Base-by-base conservation (phyloP, 768 basidiomycete genomes). In the Coprinopsis cinerea region DNA sequence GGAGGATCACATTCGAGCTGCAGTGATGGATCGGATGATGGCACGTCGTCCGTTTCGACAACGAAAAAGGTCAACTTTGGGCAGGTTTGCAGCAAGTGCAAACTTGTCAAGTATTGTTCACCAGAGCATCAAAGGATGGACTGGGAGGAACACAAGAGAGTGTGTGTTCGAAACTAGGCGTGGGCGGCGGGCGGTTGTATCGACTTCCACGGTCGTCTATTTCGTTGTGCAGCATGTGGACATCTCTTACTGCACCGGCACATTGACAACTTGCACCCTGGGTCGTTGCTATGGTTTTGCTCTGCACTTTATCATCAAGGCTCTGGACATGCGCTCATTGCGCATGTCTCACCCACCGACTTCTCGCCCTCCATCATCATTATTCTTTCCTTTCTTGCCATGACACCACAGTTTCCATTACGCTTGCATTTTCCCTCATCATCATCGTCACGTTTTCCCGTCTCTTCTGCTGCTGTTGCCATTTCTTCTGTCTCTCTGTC, bases 71-170 rank as follows among this genome's bases (percentile, higher is more conserved):
- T 61, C 51, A 54, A 47, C 13, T 40, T 57, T 6, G 83, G 83
- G 24, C 79, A 82, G 59, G 71, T 79, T 24, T 88, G 86, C 64
- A 85, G 86, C 67, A 83, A 83, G 63, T 88, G 86, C 68, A 81
- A 79, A 62, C 71, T 88, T 46, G 85, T 88, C 58, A 84, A 80
- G 65, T 88, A 88, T 57, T 88, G 86, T 59, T 85, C 82, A 40
- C 67, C 77, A 13, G 81, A 85, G 57, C 85, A 87, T 59, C 86
- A 88, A 68, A 75, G 71, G 61, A 78, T 77, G 60, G 86, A 88
- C 55, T 88, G 86, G 86, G 80, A 82, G 20, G 86, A 88, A 63
- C 86, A 88, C 64, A 73, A 77, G 51, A 71, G 85, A 50, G 83
- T 88, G 47, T 88, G 85, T 58, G 59, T 69, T 3, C 34, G 44